Conservation (phyloP, 345 rosid species). For the Populus tremula region DNA sequence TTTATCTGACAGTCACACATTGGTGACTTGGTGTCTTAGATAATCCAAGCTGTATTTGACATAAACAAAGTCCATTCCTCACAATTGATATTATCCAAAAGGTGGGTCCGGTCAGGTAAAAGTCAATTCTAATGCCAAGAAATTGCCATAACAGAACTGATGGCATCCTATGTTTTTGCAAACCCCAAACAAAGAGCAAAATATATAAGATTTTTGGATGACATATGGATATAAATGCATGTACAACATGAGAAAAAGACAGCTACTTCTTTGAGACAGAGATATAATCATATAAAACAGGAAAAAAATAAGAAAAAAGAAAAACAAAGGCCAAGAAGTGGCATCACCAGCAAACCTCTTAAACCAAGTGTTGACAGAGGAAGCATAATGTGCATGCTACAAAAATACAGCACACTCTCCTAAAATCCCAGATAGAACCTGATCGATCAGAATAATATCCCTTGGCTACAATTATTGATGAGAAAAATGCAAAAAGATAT, state of each 20-base stretch:
- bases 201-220: not conserved
- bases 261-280: not conserved
- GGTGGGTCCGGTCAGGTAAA: too few species aligned
- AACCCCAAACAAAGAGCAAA: not conserved
- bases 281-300: not conserved
- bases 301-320: too few species aligned
- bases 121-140: too few species aligned
- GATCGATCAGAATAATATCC: not conserved
- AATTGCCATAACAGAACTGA: too few species aligned
- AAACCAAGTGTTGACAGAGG: not conserved
- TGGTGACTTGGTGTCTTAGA: too few species aligned
- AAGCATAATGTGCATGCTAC: not conserved
- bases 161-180: not conserved
- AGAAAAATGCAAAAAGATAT: not conserved
- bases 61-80: too few species aligned
- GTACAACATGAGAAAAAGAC: not conserved
- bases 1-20: too few species aligned
- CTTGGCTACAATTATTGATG: not conserved
- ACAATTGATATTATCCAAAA: too few species aligned
- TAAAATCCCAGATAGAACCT: not conserved
- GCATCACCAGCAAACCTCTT: too few species aligned
- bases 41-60: too few species aligned
- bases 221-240: not conserved
- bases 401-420: not conserved
- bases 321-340: not conserved